Conservation (phyloP, 2,329 filamentous ascomycete species). For the Fusarium oligoseptatum region DNA sequence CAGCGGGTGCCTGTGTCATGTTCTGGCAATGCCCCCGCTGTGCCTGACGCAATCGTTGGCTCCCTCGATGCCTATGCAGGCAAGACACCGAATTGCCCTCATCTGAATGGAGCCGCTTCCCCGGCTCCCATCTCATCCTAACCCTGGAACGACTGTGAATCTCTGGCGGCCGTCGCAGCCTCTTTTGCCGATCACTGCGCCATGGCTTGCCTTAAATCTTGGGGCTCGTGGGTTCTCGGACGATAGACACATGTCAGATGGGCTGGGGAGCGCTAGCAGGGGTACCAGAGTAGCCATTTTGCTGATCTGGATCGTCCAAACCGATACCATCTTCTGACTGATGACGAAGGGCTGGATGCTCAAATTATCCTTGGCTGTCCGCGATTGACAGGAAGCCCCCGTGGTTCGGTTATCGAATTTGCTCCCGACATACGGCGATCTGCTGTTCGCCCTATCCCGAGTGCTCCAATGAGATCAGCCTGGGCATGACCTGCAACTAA, state of each 20-base stretch:
- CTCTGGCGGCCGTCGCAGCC: constrained; percentile 30
- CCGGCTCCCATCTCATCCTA: background rate
- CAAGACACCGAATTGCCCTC: background rate
- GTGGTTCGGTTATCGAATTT: constrained; percentile 39
- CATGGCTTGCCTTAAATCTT: constrained; percentile 42
- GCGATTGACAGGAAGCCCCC: constrained; percentile 18
- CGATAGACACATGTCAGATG: constrained; percentile 47
- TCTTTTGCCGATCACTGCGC: constrained; percentile 40
- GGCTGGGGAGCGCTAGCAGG: constrained; percentile 44
- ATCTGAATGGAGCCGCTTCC: constrained; percentile 12
- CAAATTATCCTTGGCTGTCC: background rate
- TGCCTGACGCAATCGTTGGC: constrained; percentile 21
- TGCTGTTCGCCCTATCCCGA: background rate
- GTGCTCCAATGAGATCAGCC: background rate
- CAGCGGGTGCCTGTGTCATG: constrained; percentile 9
- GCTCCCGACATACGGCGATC: background rate
- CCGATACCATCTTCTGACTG: constrained; percentile 13
- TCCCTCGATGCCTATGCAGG: constrained; percentile 4
- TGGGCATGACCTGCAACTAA: background rate
- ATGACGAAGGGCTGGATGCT: background rate
- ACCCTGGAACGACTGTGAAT: constrained; percentile 11
- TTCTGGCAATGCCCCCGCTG: constrained; percentile 16
- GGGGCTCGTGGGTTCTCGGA: constrained; percentile 44
- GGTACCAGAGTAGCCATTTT: constrained; percentile 11
- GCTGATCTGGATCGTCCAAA: constrained; percentile 46